Evolutionary conservation across 139 green algal genomes (phyloP), one percentile per base, ranked within the genome.

Genomic region (Chloropicon primus): DNA sequence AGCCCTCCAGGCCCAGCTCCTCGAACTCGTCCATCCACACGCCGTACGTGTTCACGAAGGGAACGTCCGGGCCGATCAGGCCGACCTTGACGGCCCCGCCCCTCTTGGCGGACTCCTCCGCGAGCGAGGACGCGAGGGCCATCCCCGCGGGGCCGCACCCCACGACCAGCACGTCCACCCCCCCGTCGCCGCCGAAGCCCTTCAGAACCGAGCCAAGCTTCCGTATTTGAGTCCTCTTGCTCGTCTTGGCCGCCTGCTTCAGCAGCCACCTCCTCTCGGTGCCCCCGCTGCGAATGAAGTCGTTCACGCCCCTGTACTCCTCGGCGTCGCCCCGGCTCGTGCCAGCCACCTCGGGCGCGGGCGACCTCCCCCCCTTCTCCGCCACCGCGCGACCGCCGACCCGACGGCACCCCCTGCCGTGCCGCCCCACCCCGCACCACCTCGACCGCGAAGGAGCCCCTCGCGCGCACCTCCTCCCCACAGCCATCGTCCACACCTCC

Each of bases 61-160:
- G 88, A 24, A 77, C 72, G 28, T 97, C 92, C 21, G 84, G 85
- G 1, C 92, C 92, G 3, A 53, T 10, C n/a, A 88, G 74, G 1
- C 62, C 89, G 0, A 96, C 90, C 0, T n/a, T 81, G 0, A 98
- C 75, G 1, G 93, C 94, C 10, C 17, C 17, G 5, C 41, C 41
- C 41, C 5, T n/a, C 5, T 17, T 5, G 10, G 41, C 5, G 10
- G 41, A 5, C 0, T 84, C 77, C n/a, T 86, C 81, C 0, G 81
- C 94, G 27, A 96, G 83, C 81, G 97, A 89, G 17, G 87, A 88
- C 1, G 94, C 93, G 10, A 99, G 79, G 27, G 84, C 88, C 0
- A 99, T 83, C 1, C 95, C 95, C 1, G 95, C 91, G 1, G 95
- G 95, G 0, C 95, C 95, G 29, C 89, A 94, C 22, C 95, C 95